These are phyloP conservation scores for Ramaria sp. DNA, from an alignment of 768 basidiomycete genomes.

Conservation along the genomic window DNA sequence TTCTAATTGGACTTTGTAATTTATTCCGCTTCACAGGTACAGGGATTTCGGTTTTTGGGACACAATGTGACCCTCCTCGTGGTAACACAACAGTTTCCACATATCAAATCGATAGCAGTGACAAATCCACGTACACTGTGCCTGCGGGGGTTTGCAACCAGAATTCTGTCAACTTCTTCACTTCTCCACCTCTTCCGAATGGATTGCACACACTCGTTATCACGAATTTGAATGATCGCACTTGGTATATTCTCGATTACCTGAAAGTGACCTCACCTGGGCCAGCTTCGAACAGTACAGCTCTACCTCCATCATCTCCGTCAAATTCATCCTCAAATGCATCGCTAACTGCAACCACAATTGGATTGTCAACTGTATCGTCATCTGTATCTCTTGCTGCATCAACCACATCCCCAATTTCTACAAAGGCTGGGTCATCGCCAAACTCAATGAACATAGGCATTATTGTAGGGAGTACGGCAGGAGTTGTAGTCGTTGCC, in stretches of 20 bases:
- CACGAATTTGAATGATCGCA: background rate
- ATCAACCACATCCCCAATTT: too few relatives aligned
- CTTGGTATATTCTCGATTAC: conserved; percentile 5
- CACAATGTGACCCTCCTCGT: background rate
- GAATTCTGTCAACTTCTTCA: background rate
- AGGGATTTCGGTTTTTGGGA: background rate
- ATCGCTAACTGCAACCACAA: too few relatives aligned
- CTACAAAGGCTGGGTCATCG: too few relatives aligned
- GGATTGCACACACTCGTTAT: conserved; percentile 2
- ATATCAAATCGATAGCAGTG: background rate
- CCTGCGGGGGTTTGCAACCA: background rate
- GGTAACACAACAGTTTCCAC: background rate
- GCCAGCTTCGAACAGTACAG: background rate
- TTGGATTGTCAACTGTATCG: too few relatives aligned
- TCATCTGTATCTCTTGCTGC: too few relatives aligned
- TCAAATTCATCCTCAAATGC: background rate
- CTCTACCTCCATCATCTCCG: background rate
- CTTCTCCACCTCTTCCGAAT: background rate
- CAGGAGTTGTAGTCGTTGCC: too few relatives aligned
- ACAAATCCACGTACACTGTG: background rate
- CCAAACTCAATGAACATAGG: too few relatives aligned
- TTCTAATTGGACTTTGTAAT: background rate
- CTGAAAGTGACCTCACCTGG: background rate
- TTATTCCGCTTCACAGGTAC: background rate
- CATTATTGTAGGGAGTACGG: too few relatives aligned